These are phyloP conservation scores for Triangularia setosa DNA, from an alignment of 2,329 filamentous ascomycete genomes.

Conservation along the genomic window DNA sequence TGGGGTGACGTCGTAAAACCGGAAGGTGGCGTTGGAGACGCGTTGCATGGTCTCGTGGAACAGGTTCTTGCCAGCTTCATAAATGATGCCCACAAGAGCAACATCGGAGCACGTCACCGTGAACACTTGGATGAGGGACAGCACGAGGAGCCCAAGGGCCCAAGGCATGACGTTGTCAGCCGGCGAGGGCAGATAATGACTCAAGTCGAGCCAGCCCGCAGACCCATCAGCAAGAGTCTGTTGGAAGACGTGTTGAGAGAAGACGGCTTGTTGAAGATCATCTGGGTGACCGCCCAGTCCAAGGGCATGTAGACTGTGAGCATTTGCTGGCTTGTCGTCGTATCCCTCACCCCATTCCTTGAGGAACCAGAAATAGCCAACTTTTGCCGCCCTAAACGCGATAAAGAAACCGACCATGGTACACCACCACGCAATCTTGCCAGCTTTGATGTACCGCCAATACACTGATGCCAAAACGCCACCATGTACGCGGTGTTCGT, in stretches of 20 bases:
- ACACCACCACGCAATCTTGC: slow-evolving; percentile 69
- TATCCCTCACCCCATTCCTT: slow-evolving; percentile 86
- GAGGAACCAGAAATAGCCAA: slow-evolving; percentile 73
- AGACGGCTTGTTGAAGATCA: slow-evolving; percentile 1
- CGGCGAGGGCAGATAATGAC: slow-evolving; percentile 60
- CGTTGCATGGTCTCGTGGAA: slow-evolving; percentile 69
- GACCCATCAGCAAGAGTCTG: background rate
- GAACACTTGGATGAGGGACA: slow-evolving; percentile 60
- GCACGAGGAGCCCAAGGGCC: slow-evolving; percentile 65
- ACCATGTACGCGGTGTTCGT: slow-evolving; percentile 70
- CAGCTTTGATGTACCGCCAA: slow-evolving; percentile 80
- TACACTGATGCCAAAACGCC: slow-evolving; percentile 74
- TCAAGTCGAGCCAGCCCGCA: slow-evolving; percentile 26
- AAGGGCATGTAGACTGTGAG: background rate
- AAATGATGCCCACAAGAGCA: slow-evolving; percentile 72
- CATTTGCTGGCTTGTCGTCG: slow-evolving; percentile 30
- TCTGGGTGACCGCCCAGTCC: background rate
- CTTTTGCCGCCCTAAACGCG: slow-evolving; percentile 58
- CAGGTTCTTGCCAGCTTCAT: slow-evolving; percentile 70
- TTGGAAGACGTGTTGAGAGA: slow-evolving; percentile 15
- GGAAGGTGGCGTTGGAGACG: slow-evolving; percentile 77
- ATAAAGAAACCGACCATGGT: slow-evolving; percentile 60
- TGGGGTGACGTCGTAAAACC: slow-evolving; percentile 87
- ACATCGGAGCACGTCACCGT: slow-evolving; percentile 59
- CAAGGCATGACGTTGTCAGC: slow-evolving; percentile 65